phyloP scores from a whole-genome alignment of 1,284 basidiomycete genomes.

The Microbotryum silenes-acaulis region DNA sequence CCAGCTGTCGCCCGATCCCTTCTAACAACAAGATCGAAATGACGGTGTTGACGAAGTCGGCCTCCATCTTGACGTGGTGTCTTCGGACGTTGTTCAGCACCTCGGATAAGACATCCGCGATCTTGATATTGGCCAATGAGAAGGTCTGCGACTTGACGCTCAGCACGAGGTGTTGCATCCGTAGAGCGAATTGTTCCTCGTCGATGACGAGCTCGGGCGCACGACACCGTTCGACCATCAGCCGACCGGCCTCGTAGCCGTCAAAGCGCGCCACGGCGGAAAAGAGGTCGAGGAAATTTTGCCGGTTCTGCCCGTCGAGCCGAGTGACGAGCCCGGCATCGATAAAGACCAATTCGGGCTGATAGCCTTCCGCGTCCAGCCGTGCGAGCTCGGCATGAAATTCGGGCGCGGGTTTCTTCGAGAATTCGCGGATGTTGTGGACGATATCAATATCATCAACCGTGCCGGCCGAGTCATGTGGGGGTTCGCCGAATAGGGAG shows the following conservation, averaged over 20 bases:
- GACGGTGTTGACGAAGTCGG: conserved; percentile 96
- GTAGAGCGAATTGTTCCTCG: conserved; percentile 87
- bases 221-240: conserved; percentile 96
- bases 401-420: conserved; percentile 47
- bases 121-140: conserved; percentile 88
- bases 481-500: conserved; percentile 45
- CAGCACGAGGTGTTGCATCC: conserved; percentile 92
- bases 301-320: conserved; percentile 68
- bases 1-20: conserved; percentile 89
- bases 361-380: conserved; percentile 66
- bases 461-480: conserved; percentile 44
- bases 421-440: conserved; percentile 47
- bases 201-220: conserved; percentile 84
- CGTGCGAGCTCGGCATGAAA: conserved; percentile 66
- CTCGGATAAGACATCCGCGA: conserved; percentile 77
- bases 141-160: conserved; percentile 95
- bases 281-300: conserved; percentile 95
- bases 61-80: conserved; percentile 98
- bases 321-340: conserved; percentile 92
- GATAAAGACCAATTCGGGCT: conserved; percentile 91
- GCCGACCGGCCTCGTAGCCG: conserved; percentile 83
- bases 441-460: conserved; percentile 51
- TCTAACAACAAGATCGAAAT: conserved; percentile 84
- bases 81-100: conserved; percentile 78
- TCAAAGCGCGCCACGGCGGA: conserved; percentile 92